Evolutionary conservation across 768 basidiomycete species (phyloP).

Genomic region (Trametes cingulata): DNA sequence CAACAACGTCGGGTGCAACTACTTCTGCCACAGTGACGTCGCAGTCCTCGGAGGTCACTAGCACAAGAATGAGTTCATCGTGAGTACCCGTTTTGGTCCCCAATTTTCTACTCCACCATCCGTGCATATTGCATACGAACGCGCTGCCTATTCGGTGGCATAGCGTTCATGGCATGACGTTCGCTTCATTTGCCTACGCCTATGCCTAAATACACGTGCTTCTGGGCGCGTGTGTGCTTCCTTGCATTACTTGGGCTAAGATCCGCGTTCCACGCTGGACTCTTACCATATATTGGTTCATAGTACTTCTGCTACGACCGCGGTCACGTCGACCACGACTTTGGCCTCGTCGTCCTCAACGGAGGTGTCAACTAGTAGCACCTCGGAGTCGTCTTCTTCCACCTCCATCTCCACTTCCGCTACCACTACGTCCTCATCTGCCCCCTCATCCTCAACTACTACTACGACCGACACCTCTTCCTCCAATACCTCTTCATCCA

Average conservation of each 20-base stretch:
- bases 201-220: background rate
- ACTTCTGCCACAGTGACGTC: background rate
- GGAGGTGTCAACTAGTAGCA: background rate
- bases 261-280: slow-evolving; percentile 12
- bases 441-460: background rate
- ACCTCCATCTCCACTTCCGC: background rate
- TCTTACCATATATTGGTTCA: background rate
- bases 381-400: background rate
- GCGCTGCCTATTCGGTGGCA: background rate
- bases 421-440: background rate
- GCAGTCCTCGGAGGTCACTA: background rate
- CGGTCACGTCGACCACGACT: background rate
- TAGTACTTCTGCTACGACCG: background rate
- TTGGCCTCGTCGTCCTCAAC: background rate
- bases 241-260: background rate
- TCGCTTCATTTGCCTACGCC: background rate
- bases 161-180: background rate
- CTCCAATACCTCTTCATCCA: background rate
- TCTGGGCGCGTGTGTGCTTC: background rate
- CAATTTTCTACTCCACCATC: too few relatives aligned
- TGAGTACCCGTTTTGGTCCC: slow-evolving; percentile 5
- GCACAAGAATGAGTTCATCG: background rate
- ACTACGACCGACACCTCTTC: background rate
- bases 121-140: too few relatives aligned
- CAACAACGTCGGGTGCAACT: background rate